Evolutionary conservation across 2,329 filamentous ascomycete species (phyloP), one percentile per base, ranked within the genome.

Genomic region (Phoma sp.): DNA sequence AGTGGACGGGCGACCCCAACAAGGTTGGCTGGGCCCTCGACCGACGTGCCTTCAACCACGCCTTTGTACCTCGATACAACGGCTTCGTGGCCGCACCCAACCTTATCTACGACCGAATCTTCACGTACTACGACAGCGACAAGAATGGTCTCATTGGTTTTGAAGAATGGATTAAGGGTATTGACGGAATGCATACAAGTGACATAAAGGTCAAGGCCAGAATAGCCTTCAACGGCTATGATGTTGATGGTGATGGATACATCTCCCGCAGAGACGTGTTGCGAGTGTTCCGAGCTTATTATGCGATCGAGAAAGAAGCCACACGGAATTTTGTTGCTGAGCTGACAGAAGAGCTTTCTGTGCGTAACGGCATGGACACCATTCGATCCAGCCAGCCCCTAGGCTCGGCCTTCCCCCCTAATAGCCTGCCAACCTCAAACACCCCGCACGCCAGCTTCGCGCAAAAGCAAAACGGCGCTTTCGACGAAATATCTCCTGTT

Each of bases 81-180:
- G 85, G 87, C 53, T 85, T 88, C 26, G 88, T 92, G 49, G 86
- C 89, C 10, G 84, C 89, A 0, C 91, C 93, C 1, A 97, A 96
- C 71, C 84, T 96, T 12, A 91, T 99, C 54, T 95, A 96, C 69
- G 93, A 99, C 73, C 89, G 95, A 62, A 95, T 97, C 84, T 99
- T 98, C 76, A 86, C 90, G 43, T 97, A 97, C 74, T 99, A 97
- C 74, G 95, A 99, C 75, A 90, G 88, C 26, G 93, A 98, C 72
- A 84, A 86, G 34, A 92, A 99, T 70, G 90, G 90, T 18, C 80
- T 96, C 7, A 97, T 99, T 65, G 90, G 91, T 7, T 98, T 99
- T 64, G 84, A 91, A 42, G 95, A 99, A 72, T 99, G 97, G 68
- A 78, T 98, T 20, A 86, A 89, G 52, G 95, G 92, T 1, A 80